Conservation (phyloP, 2,329 filamentous ascomycete species). For the Hypoxylon sp. region DNA sequence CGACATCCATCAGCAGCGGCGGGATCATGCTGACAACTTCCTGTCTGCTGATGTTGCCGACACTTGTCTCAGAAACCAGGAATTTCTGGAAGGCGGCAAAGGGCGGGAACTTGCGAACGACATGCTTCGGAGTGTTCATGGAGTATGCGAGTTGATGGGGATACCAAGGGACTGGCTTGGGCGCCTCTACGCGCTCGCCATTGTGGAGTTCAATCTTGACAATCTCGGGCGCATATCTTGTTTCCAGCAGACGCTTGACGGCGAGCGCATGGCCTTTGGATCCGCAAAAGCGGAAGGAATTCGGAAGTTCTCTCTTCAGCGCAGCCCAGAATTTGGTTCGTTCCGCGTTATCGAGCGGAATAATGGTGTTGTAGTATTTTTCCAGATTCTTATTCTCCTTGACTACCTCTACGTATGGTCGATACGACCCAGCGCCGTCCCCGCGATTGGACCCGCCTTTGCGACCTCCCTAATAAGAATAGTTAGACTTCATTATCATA, state of each 20-base stretch:
- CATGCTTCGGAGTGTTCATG: conserved; percentile 98
- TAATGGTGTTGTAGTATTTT: conserved; percentile 83
- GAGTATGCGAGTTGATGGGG: conserved; percentile 95
- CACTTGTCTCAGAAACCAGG: conserved; percentile 94
- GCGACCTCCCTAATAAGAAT: conserved; percentile 47
- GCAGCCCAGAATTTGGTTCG: conserved; percentile 85
- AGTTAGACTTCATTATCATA: conserved; percentile 14
- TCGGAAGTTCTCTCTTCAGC: conserved; percentile 86
- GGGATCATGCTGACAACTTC: conserved; percentile 99
- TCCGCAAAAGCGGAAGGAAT: conserved; percentile 97
- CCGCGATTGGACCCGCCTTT: conserved; percentile 48
- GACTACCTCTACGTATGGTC: conserved; percentile 70
- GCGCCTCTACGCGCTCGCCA: conserved; percentile 83
- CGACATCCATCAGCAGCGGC: conserved; percentile 89
- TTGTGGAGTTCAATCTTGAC: conserved; percentile 85
- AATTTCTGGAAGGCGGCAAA: conserved; percentile 98
- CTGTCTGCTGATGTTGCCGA: conserved; percentile 97
- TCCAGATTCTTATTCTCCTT: conserved; percentile 90
- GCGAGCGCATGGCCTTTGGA: conserved; percentile 95
- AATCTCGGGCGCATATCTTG: conserved; percentile 91
- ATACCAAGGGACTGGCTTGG: conserved; percentile 88
- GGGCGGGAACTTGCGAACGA: conserved; percentile 91
- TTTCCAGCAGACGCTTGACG: conserved; percentile 88
- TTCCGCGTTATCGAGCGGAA: conserved; percentile 83
- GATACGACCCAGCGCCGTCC: conserved; percentile 54